Evolutionary conservation across 169 alveolate species (phyloP), one percentile per base, ranked within the genome.

Genomic region (Eimeria necatrix): DNA sequence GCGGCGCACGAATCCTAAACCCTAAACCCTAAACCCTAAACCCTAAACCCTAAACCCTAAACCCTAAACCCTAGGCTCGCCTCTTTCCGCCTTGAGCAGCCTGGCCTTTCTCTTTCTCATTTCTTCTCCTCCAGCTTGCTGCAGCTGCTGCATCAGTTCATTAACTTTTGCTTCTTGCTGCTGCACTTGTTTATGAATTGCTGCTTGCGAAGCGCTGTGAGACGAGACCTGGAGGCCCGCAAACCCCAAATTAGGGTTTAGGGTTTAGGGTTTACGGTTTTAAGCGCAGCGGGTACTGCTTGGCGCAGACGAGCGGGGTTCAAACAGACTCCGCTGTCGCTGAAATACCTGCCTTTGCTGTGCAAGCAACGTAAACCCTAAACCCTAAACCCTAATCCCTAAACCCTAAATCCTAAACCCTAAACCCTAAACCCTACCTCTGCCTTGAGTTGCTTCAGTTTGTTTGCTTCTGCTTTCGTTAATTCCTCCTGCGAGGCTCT

Each of bases 51-150:
- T 61, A 61, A 14, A 4, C 73, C 6, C 73, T 14, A n/a, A n/a
- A n/a, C 8, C 8, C 76, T 6, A 64, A 16, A 9, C 9, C n/a
- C n/a, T 20, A 16, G 14, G 5, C 61, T 51, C 48, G 56, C 91
- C 76, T 10, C 91, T 10, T 24, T 83, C 91, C 9, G 91, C 76
- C 4, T 48, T 14, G 59, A 83, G 91, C 60, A 83, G 91, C 71
- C 56, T 52, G 41, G 32, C 60, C 59, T 32, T 20, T 16, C 91
- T 12, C 59, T 22, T 20, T 46, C 56, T 52, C 91, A 83, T 83
- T 24, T 83, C 91, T 26, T 83, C 91, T 7, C 91, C 91, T n/a
- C 91, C 91, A 61, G 76, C 91, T 14, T 83, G 16, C 24, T 83
- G 76, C 24, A 83, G 76, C 53, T 83, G n/a, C 51, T 56, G 76